Evolutionary conservation across 495 filamentous ascomycete genomes (phyloP), one percentile per base, ranked within the genome.

Genomic region (Hypoxylon crocopeplum): DNA sequence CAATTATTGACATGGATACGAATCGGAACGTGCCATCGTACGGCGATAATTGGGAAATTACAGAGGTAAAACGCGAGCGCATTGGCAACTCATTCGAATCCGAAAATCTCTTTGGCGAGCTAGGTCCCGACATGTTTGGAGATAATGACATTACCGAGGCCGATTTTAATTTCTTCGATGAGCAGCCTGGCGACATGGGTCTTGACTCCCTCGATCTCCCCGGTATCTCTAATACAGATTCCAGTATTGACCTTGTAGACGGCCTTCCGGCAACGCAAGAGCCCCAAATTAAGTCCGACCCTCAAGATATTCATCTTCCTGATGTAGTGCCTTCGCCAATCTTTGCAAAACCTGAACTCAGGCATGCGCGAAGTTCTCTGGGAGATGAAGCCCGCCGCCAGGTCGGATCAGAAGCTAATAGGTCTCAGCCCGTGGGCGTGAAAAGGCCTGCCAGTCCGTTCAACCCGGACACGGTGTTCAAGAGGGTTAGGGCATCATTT

Each of bases 141-240:
- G 80, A 86, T 16, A 88, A 85, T 60, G 89, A 87, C n/a, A 84
- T 96, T 15, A 93, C 90, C 1, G 92, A 97, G 53, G 87, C 86
- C 2, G 92, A 97, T 68, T 96, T 96, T 72, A 93, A 84, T 71
- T 96, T 95, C 67, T 96, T 97, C 52, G 91, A 96, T 30, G 73
- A 80, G 22, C 67, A 76, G 11, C 74, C 77, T 2, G 67, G 52
- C 2, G 72, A 68, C n/a, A 59, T 65, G 4, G 79, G 73, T 40
- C 69, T 80, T 16, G 77, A 47, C 19, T 61, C 68, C 22, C 41
- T 77, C 5, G 72, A 73, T 22, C 38, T 77, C 0, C 37, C 70
- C n/a, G 33, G 47, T 19, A 45, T 69, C 24, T 15, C 58, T 29
- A 67, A 48, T 19, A 13, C 33, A 12, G 57, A 69, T 16, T 38